Base-by-base conservation (phyloP, 2,329 filamentous ascomycete species). In the Monilinia laxa region DNA sequence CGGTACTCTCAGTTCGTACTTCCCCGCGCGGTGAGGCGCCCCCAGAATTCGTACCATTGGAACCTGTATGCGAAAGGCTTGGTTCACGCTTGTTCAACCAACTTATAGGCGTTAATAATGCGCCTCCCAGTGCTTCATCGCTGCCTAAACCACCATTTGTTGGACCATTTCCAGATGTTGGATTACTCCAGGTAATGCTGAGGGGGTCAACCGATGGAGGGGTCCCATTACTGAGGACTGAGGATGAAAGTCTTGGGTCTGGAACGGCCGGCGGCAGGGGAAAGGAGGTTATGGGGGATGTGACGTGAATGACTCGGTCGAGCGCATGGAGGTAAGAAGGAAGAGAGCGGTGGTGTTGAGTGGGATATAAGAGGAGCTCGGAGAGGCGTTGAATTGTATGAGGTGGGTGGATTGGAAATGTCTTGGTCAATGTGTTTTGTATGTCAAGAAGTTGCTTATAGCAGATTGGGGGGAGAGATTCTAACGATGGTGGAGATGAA, bases 361-460 rank as follows among this genome's bases (percentile, higher is more conserved):
- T 89, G 1, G 95, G 95, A 35, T 83, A 79, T 47, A 96, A 82
- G 5, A 97, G 81, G 40, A 98, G 88, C 81, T 99, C 95, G 28
- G 93, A 87, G 28, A 99, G 85, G 51, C 95, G 90, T 79, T 99
- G 95, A 69, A 97, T 85, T 3, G 95, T 98, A 77, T 98, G 92
- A 0, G 95, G 95, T 1, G 95, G 94, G 72, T 90, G 85, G 3
- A 82, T 81, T 28, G 85, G 76, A 78, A 99, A 99, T 71, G 84
- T 85, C 3, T 81, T 82, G 60, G 79, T 81, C 51, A 97, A 81
- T 20, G 88, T 87, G 7, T 78, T 78, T 51, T 79, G 83, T 70
- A 92, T 88, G 67, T 85, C 85, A 68, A 78, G 76, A 57, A 92
- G 79, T 75, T 62, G 45, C n/a, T 23, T 54, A 7, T 63, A 54